A percentile compares a stretch with the other conserved stretches of the same genome.
These are phyloP conservation scores for Megacollybia marginata DNA, from an alignment of 768 basidiomycete species.

Conservation along the genomic window DNA sequence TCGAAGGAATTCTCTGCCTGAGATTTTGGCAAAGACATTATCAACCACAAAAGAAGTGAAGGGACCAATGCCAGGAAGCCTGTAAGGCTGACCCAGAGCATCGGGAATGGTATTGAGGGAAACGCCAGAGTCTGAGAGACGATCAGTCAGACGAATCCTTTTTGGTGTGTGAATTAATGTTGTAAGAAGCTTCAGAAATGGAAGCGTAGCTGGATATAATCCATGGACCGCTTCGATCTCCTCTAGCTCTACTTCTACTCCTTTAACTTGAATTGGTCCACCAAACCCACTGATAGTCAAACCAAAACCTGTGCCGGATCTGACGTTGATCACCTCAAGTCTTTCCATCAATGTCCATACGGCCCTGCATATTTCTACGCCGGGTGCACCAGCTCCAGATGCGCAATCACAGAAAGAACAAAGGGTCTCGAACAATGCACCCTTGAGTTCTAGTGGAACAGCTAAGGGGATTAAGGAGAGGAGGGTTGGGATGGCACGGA, in stretches of 20 bases:
- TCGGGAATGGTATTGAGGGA: slow-evolving; percentile 75
- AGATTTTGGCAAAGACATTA: slow-evolving; percentile 76
- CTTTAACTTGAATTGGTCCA: slow-evolving; percentile 53
- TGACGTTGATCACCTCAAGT: slow-evolving; percentile 75
- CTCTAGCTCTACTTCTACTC: slow-evolving; percentile 82
- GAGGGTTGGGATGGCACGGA: slow-evolving; percentile 76
- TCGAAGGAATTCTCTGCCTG: slow-evolving; percentile 64
- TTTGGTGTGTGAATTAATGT: slow-evolving; percentile 82
- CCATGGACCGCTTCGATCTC: slow-evolving; percentile 75
- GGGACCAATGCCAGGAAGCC: slow-evolving; percentile 73
- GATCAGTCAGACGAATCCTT: slow-evolving; percentile 53
- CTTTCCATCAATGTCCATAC: slow-evolving; percentile 85
- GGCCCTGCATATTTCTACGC: slow-evolving; percentile 73
- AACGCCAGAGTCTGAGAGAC: slow-evolving; percentile 45
- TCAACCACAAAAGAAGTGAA: slow-evolving; percentile 86
- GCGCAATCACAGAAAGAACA: slow-evolving; percentile 63
- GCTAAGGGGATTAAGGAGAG: slow-evolving; percentile 71
- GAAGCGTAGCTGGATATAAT: slow-evolving; percentile 82
- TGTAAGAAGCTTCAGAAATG: slow-evolving; percentile 77
- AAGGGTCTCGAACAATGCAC: slow-evolving; percentile 72
- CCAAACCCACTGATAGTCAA: slow-evolving; percentile 28
- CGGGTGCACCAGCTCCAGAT: slow-evolving; percentile 65
- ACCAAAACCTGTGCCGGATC: slow-evolving; percentile 26
- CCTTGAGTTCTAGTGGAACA: slow-evolving; percentile 88
- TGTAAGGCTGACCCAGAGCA: slow-evolving; percentile 70